Evolutionary conservation across 148 eudicot genomes (phyloP).

Genomic region (Suaeda aralocaspica): DNA sequence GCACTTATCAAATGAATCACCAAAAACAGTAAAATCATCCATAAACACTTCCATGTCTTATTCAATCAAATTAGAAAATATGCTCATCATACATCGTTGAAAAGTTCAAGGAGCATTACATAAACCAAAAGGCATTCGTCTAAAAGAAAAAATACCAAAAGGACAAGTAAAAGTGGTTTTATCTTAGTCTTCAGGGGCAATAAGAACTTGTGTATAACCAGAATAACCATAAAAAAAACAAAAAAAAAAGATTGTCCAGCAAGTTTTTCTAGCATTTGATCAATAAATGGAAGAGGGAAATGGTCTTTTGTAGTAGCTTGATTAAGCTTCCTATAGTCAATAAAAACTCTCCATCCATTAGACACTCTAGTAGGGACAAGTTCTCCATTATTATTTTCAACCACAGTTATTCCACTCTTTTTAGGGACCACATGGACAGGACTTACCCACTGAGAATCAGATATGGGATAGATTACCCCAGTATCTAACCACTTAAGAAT

Average conservation of each 20-base stretch:
- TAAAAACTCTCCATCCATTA: constrained; percentile 2
- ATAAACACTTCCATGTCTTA: constrained; percentile 13
- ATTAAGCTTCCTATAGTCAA: neutral
- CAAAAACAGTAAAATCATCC: neutral
- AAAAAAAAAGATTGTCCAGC: neutral
- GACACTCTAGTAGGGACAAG: neutral
- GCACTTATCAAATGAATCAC: constrained; percentile 18
- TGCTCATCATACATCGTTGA: neutral
- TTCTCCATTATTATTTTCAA: neutral
- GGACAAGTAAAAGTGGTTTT: constrained; percentile 8
- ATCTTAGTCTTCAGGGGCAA: neutral
- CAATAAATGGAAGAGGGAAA: neutral
- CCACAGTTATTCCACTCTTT: neutral
- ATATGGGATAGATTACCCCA: neutral
- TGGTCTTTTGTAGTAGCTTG: neutral
- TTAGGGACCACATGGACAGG: neutral
- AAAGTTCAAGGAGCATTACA: neutral
- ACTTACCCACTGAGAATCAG: neutral
- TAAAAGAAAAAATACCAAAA: neutral
- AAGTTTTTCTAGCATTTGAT: constrained; percentile 5
- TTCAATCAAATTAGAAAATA: constrained; percentile 5
- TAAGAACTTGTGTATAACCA: neutral
- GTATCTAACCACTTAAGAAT: neutral
- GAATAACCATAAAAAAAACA: neutral
- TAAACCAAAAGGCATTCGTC: neutral